Conservation (phyloP, 2,329 filamentous ascomycete species). For the Sporothrix luriei region DNA sequence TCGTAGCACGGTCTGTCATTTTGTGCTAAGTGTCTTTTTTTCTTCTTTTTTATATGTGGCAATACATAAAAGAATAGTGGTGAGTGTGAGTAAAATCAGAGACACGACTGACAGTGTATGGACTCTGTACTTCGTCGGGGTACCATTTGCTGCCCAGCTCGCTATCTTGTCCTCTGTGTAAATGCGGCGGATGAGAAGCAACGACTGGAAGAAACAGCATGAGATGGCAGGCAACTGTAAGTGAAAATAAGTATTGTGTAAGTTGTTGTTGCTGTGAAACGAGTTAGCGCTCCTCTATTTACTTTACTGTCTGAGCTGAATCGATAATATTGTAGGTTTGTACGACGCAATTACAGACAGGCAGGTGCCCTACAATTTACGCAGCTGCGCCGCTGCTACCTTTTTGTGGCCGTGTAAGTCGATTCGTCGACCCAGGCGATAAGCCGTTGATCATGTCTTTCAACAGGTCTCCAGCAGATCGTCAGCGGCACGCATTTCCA, state of each 20-base stretch:
- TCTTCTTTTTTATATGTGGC: neutral
- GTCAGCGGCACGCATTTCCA: neutral
- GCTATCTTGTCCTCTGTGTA: too few relatives aligned
- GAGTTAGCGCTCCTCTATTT: neutral
- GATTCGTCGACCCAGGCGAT: neutral
- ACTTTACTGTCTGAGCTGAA: conserved; percentile 1
- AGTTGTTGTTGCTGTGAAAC: too few relatives aligned
- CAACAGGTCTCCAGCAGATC: neutral
- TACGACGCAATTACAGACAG: neutral
- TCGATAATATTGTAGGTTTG: neutral
- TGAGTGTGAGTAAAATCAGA: too few relatives aligned
- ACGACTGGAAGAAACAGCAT: too few relatives aligned
- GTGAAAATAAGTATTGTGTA: too few relatives aligned
- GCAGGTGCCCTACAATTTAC: neutral
- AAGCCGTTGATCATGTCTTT: neutral
- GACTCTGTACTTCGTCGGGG: too few relatives aligned
- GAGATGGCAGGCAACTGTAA: too few relatives aligned
- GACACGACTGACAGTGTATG: too few relatives aligned
- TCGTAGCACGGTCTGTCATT: neutral
- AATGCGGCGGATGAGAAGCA: too few relatives aligned
- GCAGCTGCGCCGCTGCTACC: neutral
- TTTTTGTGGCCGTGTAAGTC: conserved; percentile 22
- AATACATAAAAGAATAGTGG: too few relatives aligned
- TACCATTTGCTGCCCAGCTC: too few relatives aligned
- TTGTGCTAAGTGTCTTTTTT: neutral